These are phyloP conservation scores for Orychophragmus violaceus DNA, from an alignment of 345 rosid genomes.

Conservation along the genomic window DNA sequence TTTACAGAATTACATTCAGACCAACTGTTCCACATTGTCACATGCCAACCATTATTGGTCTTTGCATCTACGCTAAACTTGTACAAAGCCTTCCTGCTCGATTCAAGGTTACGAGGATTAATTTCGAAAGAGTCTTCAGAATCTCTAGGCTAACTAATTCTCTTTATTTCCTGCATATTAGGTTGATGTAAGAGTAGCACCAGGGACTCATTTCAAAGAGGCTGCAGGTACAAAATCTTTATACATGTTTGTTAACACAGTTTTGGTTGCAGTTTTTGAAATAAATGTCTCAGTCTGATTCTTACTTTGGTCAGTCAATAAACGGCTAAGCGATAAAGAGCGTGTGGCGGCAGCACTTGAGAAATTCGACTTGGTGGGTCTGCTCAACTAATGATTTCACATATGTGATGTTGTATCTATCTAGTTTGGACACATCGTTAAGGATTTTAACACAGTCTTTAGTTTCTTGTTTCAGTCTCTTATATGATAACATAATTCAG, in stretches of 20 bases:
- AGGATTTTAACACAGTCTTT: no score
- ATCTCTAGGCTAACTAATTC: background rate
- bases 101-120: conserved; percentile 53
- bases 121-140: background rate
- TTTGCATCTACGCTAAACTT: conserved; percentile 76
- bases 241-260: background rate
- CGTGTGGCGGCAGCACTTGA: conserved; percentile 91
- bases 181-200: conserved; percentile 82
- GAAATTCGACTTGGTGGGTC: conserved; percentile 71
- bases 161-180: conserved; percentile 13
- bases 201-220: conserved; percentile 87
- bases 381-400: conserved; percentile 40
- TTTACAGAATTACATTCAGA: conserved; percentile 65
- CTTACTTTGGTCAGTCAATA: conserved; percentile 52
- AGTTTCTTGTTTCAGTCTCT: background rate
- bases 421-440: background rate
- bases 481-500: background rate
- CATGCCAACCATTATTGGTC: conserved; percentile 75
- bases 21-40: conserved; percentile 87
- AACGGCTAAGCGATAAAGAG: conserved; percentile 84
- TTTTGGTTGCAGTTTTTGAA: background rate
- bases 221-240: conserved; percentile 51
- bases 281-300: background rate
- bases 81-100: conserved; percentile 76
- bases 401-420: background rate